phyloP scores from a whole-genome alignment of 2,329 filamentous ascomycete species.

The Diaporthe citriasiana region DNA sequence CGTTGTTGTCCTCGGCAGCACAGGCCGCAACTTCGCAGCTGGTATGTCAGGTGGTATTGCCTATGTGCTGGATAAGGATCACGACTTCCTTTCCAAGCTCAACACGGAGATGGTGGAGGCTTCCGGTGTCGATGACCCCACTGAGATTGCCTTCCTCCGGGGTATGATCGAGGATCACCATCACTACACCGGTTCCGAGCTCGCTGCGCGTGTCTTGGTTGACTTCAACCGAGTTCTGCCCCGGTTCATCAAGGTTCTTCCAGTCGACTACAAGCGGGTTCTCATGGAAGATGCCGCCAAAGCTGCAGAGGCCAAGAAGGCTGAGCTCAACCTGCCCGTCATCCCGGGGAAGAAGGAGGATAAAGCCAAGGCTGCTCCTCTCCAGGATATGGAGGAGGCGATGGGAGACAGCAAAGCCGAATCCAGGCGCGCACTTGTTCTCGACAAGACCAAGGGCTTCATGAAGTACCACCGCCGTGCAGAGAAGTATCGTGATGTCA shows the following conservation, averaged over 20 bases:
- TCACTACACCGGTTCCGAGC: slow-evolving; percentile 96
- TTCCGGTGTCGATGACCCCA: slow-evolving; percentile 83
- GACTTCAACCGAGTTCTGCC: slow-evolving; percentile 94
- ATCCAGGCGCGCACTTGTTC: slow-evolving; percentile 90
- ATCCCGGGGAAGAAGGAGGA: slow-evolving; percentile 77
- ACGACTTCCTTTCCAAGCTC: slow-evolving; percentile 92
- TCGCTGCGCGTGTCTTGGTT: slow-evolving; percentile 91
- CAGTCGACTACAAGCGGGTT: slow-evolving; percentile 96
- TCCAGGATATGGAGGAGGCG: slow-evolving; percentile 91
- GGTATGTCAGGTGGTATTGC: slow-evolving; percentile 99
- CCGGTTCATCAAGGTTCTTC: slow-evolving; percentile 93
- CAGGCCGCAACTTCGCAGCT: slow-evolving; percentile 96
- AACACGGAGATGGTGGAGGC: slow-evolving; percentile 99
- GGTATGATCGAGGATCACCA: slow-evolving; percentile 96
- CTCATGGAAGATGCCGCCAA: slow-evolving; percentile 88
- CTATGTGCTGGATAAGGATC: slow-evolving; percentile 90
- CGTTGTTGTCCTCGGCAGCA: slow-evolving; percentile 86
- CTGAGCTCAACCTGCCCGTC: slow-evolving; percentile 84
- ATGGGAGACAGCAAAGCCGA: slow-evolving; percentile 86
- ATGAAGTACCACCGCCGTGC: slow-evolving; percentile 95
- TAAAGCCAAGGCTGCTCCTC: slow-evolving; percentile 81
- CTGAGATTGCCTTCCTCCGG: slow-evolving; percentile 90
- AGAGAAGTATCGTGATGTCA: slow-evolving; percentile 91
- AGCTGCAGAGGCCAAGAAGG: slow-evolving; percentile 86
- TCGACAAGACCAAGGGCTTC: slow-evolving; percentile 98